Evolutionary conservation across 176 grass and related monocot genomes (phyloP).

Genomic region (Carex cristatella): DNA sequence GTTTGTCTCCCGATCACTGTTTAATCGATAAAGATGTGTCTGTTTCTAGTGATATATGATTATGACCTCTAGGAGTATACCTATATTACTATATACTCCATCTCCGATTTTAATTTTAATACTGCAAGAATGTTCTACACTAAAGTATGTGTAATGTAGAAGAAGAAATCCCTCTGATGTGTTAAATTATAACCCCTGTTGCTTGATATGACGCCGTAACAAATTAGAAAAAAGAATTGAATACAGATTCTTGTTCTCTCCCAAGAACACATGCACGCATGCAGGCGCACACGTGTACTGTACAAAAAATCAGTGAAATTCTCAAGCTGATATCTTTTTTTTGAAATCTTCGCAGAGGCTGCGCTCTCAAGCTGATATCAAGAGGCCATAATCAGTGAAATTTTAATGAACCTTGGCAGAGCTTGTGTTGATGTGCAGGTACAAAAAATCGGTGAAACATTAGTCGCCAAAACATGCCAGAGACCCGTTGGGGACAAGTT

Average conservation of each 20-base stretch:
- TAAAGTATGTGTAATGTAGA: neutral
- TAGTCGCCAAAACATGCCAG: neutral
- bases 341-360: too few species aligned
- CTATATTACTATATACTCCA: neutral
- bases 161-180: neutral
- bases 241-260: neutral
- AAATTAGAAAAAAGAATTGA: neutral
- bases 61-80: neutral
- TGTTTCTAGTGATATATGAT: conserved; percentile 1
- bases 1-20: neutral
- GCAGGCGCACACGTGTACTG: neutral
- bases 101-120: neutral
- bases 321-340: neutral
- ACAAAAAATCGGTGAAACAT: neutral
- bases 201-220: neutral
- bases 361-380: neutral
- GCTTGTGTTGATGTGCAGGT: neutral
- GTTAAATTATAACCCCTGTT: neutral
- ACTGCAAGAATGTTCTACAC: conserved; percentile 1
- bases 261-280: neutral
- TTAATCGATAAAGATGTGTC: conserved; percentile 14
- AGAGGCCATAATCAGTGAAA: neutral
- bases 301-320: neutral
- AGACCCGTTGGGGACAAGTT: neutral
- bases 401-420: neutral